phyloP scores from a whole-genome alignment of 139 green algal genomes.

The Spirogloea muscicola region DNA sequence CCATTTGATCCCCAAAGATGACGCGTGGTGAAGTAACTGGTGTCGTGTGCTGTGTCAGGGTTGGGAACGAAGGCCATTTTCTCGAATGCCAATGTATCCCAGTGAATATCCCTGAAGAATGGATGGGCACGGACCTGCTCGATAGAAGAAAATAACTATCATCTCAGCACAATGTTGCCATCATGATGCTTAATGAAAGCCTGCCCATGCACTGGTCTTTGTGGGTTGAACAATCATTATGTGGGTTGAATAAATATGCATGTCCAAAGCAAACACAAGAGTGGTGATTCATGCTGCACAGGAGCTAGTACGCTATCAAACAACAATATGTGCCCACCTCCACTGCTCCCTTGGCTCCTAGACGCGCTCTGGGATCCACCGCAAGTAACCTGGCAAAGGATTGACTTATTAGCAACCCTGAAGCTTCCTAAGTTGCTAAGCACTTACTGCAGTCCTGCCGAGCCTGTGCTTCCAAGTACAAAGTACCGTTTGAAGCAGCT shows the following conservation, averaged over 20 bases:
- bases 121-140: slow-evolving; percentile 36
- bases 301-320: background rate
- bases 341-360: slow-evolving; percentile 30
- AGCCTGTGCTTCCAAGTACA: too few relatives aligned
- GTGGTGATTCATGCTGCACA: background rate
- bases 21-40: slow-evolving; percentile 23
- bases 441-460: background rate
- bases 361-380: slow-evolving; percentile 9
- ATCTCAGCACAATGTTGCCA: background rate
- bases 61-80: slow-evolving; percentile 30
- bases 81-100: slow-evolving; percentile 38
- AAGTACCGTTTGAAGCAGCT: too few relatives aligned
- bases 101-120: slow-evolving; percentile 33
- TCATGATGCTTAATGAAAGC: background rate
- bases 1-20: too few relatives aligned
- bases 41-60: slow-evolving; percentile 9
- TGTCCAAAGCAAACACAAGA: background rate
- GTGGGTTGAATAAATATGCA: too few relatives aligned
- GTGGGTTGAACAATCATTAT: too few relatives aligned
- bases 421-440: background rate
- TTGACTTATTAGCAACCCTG: background rate
- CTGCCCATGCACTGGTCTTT: too few relatives aligned
- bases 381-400: slow-evolving; percentile 29
- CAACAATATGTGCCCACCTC: slow-evolving; percentile 20
- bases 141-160: background rate